A percentile compares a stretch with the other conserved stretches of the same genome.
Conservation (phyloP, 2,329 filamentous ascomycete genomes). For the Metarhizium brunneum region DNA sequence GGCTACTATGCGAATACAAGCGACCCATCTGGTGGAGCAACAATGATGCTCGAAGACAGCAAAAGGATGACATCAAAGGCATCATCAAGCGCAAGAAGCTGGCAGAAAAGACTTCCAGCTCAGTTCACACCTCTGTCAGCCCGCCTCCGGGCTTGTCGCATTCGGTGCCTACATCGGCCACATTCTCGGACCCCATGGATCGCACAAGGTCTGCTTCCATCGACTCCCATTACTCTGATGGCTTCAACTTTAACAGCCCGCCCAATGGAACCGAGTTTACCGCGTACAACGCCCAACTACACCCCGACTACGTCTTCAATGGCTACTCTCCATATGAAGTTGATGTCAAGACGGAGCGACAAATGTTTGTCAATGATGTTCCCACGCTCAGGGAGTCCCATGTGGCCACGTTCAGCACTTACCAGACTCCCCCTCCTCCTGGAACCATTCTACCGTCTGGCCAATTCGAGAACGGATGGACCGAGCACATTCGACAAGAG, state of each 20-base stretch:
- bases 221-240: conserved; percentile 66
- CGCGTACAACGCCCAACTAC: conserved; percentile 55
- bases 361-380: conserved; percentile 88
- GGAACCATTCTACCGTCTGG: conserved; percentile 57
- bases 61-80: conserved; percentile 95
- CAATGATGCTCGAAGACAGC: conserved; percentile 70
- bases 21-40: conserved; percentile 96
- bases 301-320: conserved; percentile 47
- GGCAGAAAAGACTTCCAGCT: conserved; percentile 66
- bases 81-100: conserved; percentile 97
- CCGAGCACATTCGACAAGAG: conserved; percentile 24
- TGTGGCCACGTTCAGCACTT: conserved; percentile 89
- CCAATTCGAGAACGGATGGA: conserved; percentile 55
- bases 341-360: conserved; percentile 90
- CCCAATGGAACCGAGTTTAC: conserved; percentile 46
- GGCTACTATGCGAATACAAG: conserved; percentile 90
- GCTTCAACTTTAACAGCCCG: conserved; percentile 64
- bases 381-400: conserved; percentile 79
- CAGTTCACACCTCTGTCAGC: conserved; percentile 45
- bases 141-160: conserved; percentile 73
- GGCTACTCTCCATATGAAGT: conserved; percentile 78
- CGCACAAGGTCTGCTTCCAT: conserved; percentile 68
- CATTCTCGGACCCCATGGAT: conserved; percentile 65
- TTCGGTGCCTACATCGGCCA: conserved; percentile 72
- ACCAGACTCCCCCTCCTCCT: conserved; percentile 65